Conservation (phyloP, 306 rosid species). For the Morella rubra region DNA sequence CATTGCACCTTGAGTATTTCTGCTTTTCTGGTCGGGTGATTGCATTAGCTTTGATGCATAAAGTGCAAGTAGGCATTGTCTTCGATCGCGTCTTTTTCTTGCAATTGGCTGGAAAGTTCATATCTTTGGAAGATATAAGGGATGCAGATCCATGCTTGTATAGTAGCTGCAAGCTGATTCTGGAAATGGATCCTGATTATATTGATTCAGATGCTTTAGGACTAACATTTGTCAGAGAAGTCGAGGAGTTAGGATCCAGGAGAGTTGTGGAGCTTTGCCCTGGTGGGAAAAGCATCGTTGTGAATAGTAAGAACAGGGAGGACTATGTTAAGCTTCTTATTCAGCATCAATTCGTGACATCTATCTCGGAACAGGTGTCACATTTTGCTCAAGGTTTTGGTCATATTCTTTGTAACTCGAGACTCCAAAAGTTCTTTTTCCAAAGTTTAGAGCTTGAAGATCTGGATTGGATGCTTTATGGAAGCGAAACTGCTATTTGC, state of each 20-base stretch:
- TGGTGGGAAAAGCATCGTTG: slow-evolving; percentile 64
- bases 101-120: slow-evolving; percentile 74
- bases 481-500: slow-evolving; percentile 65
- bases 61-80: slow-evolving; percentile 88
- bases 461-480: slow-evolving; percentile 90
- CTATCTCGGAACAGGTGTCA: slow-evolving; percentile 73
- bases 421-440: slow-evolving; percentile 50
- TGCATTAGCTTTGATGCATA: slow-evolving; percentile 93
- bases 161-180: slow-evolving; percentile 75
- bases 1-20: slow-evolving; percentile 86
- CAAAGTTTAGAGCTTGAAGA: slow-evolving; percentile 74
- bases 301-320: slow-evolving; percentile 68
- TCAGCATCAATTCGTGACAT: slow-evolving; percentile 69
- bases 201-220: slow-evolving; percentile 90
- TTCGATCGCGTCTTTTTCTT: slow-evolving; percentile 81
- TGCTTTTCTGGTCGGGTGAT: slow-evolving; percentile 81
- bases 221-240: slow-evolving; percentile 84
- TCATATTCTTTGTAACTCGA: slow-evolving; percentile 63
- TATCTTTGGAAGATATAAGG: slow-evolving; percentile 70
- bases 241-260: slow-evolving; percentile 81
- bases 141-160: slow-evolving; percentile 80
- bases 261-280: slow-evolving; percentile 65
- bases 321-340: slow-evolving; percentile 70
- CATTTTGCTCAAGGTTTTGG: slow-evolving; percentile 75
- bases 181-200: slow-evolving; percentile 74